Percentiles rank a stretch among this genome's conserved stretches.
Conservation (phyloP, 2,329 filamentous ascomycete species). For the Reticulascus tulasneorum region DNA sequence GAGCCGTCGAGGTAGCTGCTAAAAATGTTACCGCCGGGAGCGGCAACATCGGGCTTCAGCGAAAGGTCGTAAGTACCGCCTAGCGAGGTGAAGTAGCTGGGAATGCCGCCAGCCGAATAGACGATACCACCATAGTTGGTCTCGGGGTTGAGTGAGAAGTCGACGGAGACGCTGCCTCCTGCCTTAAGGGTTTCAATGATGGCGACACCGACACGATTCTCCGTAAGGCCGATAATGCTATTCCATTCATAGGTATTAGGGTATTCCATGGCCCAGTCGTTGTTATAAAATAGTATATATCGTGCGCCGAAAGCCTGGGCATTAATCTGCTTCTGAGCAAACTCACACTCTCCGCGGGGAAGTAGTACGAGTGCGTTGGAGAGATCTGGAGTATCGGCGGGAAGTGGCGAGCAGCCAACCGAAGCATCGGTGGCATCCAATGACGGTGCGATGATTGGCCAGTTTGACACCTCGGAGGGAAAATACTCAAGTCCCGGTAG, state of each 20-base stretch:
- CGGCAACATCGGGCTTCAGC: slow-evolving; percentile 33
- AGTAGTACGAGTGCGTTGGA: slow-evolving; percentile 36
- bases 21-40: slow-evolving; percentile 36
- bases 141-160: slow-evolving; percentile 13
- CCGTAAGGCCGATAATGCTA: slow-evolving; percentile 12
- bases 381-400: slow-evolving; percentile 33
- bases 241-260: slow-evolving; percentile 5
- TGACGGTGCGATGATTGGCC: slow-evolving; percentile 22
- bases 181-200: slow-evolving; percentile 14
- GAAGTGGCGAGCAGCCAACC: slow-evolving; percentile 35
- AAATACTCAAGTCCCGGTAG: slow-evolving; percentile 6
- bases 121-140: slow-evolving; percentile 15
- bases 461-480: slow-evolving; percentile 10
- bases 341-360: slow-evolving; percentile 33
- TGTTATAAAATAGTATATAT: slow-evolving; percentile 38
- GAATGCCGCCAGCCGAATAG: slow-evolving; percentile 23
- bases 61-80: slow-evolving; percentile 34
- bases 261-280: slow-evolving; percentile 10
- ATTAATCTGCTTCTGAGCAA: slow-evolving; percentile 30
- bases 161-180: slow-evolving; percentile 13
- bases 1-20: slow-evolving; percentile 29
- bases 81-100: slow-evolving; percentile 33
- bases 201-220: slow-evolving; percentile 11
- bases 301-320: slow-evolving; percentile 33
- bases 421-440: slow-evolving; percentile 14